Percentiles rank a stretch among this genome's conserved stretches.
Evolutionary conservation across 495 filamentous ascomycete genomes (phyloP).

Genomic region (Physcia stellaris): DNA sequence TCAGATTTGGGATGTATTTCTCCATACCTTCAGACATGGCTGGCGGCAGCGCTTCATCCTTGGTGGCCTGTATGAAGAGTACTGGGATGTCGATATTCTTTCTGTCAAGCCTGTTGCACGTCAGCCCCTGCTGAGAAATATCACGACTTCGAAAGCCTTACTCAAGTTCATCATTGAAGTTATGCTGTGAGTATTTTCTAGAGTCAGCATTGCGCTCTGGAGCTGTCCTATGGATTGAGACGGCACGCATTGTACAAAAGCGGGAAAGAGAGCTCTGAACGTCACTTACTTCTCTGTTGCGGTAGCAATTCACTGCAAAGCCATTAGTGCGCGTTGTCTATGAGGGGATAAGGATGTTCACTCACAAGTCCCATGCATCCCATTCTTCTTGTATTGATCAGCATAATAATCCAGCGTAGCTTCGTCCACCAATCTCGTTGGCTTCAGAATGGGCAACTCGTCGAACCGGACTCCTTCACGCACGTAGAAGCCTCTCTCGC

Average conservation of each 20-base stretch:
- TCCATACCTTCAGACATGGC: constrained; percentile 55
- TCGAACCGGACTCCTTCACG: constrained; percentile 42
- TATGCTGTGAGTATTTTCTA: too few relatives aligned
- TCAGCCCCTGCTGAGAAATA: not conserved
- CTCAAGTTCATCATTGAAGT: constrained; percentile 60
- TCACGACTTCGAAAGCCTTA: constrained; percentile 16
- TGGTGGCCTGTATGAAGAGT: constrained; percentile 60
- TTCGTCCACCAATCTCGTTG: constrained; percentile 41
- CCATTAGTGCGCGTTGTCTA: too few relatives aligned
- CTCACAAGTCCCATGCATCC: constrained; percentile 61
- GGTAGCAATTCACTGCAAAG: constrained; percentile 70
- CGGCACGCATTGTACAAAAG: too few relatives aligned
- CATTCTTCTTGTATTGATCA: constrained; percentile 51
- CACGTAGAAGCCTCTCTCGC: constrained; percentile 39
- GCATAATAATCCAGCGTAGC: constrained; percentile 64
- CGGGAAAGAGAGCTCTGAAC: too few relatives aligned
- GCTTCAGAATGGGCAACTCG: constrained; percentile 32
- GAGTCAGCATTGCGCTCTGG: too few relatives aligned
- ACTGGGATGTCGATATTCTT: constrained; percentile 49
- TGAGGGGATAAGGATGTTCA: too few relatives aligned
- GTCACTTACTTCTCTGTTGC: too few relatives aligned
- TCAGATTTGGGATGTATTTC: constrained; percentile 44
- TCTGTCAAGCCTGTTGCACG: constrained; percentile 17
- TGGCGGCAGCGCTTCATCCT: constrained; percentile 54
- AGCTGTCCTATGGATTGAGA: too few relatives aligned